Base-by-base conservation (phyloP, 495 filamentous ascomycete genomes). In the Xylaria castorea region DNA sequence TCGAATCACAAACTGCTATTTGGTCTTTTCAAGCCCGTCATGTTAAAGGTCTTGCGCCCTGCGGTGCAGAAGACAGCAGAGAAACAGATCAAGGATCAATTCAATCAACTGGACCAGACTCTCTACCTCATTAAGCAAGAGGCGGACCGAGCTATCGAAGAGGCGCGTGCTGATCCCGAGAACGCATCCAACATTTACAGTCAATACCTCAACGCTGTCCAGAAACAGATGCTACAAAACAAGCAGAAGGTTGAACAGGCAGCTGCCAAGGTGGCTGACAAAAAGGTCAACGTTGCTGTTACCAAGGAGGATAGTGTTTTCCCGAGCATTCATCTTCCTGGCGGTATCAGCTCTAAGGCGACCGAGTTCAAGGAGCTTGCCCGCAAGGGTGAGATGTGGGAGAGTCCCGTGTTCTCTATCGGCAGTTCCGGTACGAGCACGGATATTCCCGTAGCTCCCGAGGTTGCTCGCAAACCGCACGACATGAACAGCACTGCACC, bases 1-100 rank as follows among this genome's bases (percentile, higher is more conserved):
- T 97, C 94, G 57, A 95, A 92, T 75, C 94, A 98, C 87, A 99
- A 98, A 90, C 74, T 93, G 22, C 85, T 98, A 18, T 98, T 99
- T 83, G 85, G 82, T 42, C 80, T 97, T 57, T 93, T 96, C 89
- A 97, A 97, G 87, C 94, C 95, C 3, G 76, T 98, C 42, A 87
- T 97, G 76, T 87, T 97, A 75, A 92, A 90, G 77, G 90, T 94
- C 27, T 86, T 99, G 71, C 91, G 92, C 67, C 96, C 96, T 11
- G 92, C 87, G 27, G 81, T 99, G 62, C 89, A 93, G 81, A 97
- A 95, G 86, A 92, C 93, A 7, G 82, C 97, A 18, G 95, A 97
- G 86, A 92, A 94, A 81, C 87, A 93, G 74, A 92, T 98, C 83
- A 91, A 91, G 75, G 89, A 97, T 68, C 89, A 91, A 46, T 91